Conservation (phyloP, 345 rosid species). For the Citrus unshiu region DNA sequence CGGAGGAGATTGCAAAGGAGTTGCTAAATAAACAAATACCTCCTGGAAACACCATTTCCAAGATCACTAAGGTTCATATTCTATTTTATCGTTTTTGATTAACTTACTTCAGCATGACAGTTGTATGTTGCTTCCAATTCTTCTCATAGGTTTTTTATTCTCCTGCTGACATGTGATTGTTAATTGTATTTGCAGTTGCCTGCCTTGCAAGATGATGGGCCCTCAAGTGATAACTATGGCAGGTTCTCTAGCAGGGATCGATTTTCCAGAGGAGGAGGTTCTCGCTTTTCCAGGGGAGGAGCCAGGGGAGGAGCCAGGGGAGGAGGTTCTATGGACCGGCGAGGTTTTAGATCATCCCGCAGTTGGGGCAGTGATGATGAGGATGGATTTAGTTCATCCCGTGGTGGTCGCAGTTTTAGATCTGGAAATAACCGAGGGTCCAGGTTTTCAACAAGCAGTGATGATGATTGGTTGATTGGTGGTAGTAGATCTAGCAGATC, state of each 20-base stretch:
- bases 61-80: constrained; percentile 68
- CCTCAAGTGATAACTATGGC: constrained; percentile 74
- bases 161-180: not conserved
- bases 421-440: constrained; percentile 43
- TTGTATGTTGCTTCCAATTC: constrained; percentile 1
- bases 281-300: constrained; percentile 25
- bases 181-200: constrained; percentile 56
- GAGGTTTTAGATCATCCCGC: constrained; percentile 48
- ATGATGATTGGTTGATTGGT: constrained; percentile 77
- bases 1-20: constrained; percentile 87
- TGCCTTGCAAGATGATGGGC: constrained; percentile 91
- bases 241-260: constrained; percentile 74
- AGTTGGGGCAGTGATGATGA: constrained; percentile 64
- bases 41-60: constrained; percentile 68
- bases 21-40: constrained; percentile 68
- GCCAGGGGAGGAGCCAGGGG: constrained; percentile 44
- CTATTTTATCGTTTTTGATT: not conserved
- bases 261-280: constrained; percentile 45
- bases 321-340: no score
- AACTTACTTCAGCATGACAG: not conserved
- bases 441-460: constrained; percentile 46
- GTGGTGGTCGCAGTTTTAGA: constrained; percentile 54
- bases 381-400: constrained; percentile 29
- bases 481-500: constrained; percentile 60
- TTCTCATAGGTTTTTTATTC: not conserved